Percentiles rank a stretch among this genome's conserved stretches.
Evolutionary conservation across 2,329 filamentous ascomycete species (phyloP).

Genomic region (Fusarium goolgardi): DNA sequence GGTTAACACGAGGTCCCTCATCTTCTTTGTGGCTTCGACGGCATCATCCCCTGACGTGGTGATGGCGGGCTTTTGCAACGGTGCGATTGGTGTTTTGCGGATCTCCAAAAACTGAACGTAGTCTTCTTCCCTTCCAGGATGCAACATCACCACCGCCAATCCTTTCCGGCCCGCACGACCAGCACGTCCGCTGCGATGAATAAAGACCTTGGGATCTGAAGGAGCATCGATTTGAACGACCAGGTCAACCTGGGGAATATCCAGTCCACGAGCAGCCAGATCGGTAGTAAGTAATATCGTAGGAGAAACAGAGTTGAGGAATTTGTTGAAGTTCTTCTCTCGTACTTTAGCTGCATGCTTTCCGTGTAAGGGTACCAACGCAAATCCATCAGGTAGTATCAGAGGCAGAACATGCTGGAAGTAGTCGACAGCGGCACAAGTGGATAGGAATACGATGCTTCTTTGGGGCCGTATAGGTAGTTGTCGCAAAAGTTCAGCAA

Average conservation of each 20-base stretch:
- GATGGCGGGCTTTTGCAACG: slow-evolving; percentile 68
- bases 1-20: slow-evolving; percentile 67
- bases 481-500: slow-evolving; percentile 75
- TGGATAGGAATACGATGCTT: slow-evolving; percentile 91
- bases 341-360: slow-evolving; percentile 91
- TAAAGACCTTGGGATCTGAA: slow-evolving; percentile 92
- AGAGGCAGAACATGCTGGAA: slow-evolving; percentile 83
- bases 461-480: slow-evolving; percentile 82
- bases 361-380: slow-evolving; percentile 85
- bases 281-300: slow-evolving; percentile 92
- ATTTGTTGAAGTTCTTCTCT: slow-evolving; percentile 86
- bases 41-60: slow-evolving; percentile 72
- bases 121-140: slow-evolving; percentile 86
- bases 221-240: slow-evolving; percentile 87
- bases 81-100: slow-evolving; percentile 83
- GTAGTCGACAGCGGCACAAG: slow-evolving; percentile 95
- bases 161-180: slow-evolving; percentile 90
- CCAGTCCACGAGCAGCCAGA: slow-evolving; percentile 87
- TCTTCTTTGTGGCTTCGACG: slow-evolving; percentile 63
- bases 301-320: slow-evolving; percentile 78
- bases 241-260: slow-evolving; percentile 91
- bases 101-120: slow-evolving; percentile 89
- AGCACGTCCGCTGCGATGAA: slow-evolving; percentile 90
- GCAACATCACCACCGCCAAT: slow-evolving; percentile 85
- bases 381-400: slow-evolving; percentile 75